Conservation (phyloP, 169 alveolate genomes). For the Plasmodium gonderi region DNA sequence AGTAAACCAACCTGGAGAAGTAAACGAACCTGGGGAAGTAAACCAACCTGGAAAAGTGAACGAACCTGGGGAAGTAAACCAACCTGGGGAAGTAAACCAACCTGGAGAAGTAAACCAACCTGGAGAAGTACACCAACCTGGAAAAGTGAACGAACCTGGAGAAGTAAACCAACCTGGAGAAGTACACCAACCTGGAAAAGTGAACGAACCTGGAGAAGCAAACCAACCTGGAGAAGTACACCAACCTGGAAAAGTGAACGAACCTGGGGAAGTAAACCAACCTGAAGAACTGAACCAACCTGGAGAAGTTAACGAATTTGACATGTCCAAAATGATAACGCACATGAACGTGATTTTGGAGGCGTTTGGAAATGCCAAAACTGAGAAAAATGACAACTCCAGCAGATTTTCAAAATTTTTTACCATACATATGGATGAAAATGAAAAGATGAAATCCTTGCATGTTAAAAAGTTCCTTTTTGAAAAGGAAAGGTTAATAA, state of each 20-base stretch:
- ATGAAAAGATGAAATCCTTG: not conserved
- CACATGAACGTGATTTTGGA: constrained; percentile 13
- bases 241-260: no score
- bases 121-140: not conserved
- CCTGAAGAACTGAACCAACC: not conserved
- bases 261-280: not conserved
- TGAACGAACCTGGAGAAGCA: not conserved
- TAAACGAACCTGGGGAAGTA: no score
- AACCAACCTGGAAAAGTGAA: not conserved
- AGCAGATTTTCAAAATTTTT: constrained; percentile 33
- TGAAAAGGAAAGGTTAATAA: constrained; percentile 41
- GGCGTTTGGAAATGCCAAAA: constrained; percentile 51
- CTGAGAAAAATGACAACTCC: constrained; percentile 36
- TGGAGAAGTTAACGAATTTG: not conserved
- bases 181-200: not conserved
- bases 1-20: not conserved
- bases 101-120: not conserved
- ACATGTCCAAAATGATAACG: constrained; percentile 1
- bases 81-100: not conserved
- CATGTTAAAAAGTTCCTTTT: constrained; percentile 29
- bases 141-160: not conserved
- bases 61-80: not conserved
- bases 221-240: not conserved
- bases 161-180: not conserved
- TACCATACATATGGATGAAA: constrained; percentile 18